phyloP scores from a whole-genome alignment of 2,329 filamentous ascomycete genomes.

The Paraphoma sp. region DNA sequence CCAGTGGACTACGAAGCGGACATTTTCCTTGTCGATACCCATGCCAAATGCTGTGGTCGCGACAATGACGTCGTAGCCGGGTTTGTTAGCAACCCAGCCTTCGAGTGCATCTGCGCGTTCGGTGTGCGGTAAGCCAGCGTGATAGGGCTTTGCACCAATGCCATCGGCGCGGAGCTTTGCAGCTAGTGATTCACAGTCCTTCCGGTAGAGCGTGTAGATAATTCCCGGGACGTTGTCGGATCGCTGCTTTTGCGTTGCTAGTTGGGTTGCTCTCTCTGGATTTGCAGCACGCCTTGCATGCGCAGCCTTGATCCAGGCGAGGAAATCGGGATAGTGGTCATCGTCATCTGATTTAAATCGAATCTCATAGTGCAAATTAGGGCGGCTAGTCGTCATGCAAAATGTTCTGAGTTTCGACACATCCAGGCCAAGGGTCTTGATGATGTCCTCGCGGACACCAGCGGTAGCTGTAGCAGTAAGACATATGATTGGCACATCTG shows the following conservation, averaged over 20 bases:
- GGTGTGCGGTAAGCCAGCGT: conserved; percentile 70
- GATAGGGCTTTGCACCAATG: conserved; percentile 76
- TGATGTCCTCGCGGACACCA: conserved; percentile 81
- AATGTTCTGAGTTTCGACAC: conserved; percentile 72
- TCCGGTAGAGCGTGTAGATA: conserved; percentile 78
- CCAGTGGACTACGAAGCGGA: conserved; percentile 95
- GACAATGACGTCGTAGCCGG: conserved; percentile 88
- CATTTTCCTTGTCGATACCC: conserved; percentile 96
- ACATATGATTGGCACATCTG: conserved; percentile 88
- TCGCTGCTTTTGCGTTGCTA: conserved; percentile 59
- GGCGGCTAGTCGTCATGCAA: conserved; percentile 80
- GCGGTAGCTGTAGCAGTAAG: conserved; percentile 89
- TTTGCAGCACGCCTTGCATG: conserved; percentile 71
- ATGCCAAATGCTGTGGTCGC: conserved; percentile 97
- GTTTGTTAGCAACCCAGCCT: conserved; percentile 74
- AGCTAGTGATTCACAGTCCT: conserved; percentile 76
- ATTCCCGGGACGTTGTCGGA: conserved; percentile 74
- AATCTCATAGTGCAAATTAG: conserved; percentile 90
- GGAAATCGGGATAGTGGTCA: conserved; percentile 75
- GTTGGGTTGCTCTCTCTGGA: conserved; percentile 63
- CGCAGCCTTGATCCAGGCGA: conserved; percentile 77
- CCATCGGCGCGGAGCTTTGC: conserved; percentile 69
- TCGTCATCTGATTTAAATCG: conserved; percentile 80
- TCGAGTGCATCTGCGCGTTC: conserved; percentile 74
- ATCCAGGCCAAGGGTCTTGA: conserved; percentile 74